Evolutionary conservation across 2,329 filamentous ascomycete genomes (phyloP).

Genomic region (Aspergillus japonicus): DNA sequence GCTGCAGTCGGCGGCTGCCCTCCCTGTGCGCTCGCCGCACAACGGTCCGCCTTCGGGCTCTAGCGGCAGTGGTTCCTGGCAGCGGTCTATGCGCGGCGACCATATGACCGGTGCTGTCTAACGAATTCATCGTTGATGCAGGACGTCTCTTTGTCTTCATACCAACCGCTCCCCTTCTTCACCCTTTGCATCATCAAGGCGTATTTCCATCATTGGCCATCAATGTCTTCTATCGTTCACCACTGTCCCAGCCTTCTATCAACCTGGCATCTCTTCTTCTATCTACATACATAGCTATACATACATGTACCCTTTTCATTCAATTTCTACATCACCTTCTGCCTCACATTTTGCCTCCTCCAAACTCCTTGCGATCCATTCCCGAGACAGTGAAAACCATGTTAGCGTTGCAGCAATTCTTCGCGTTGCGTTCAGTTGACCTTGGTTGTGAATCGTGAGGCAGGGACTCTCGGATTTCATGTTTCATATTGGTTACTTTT

Average conservation of each 20-base stretch:
- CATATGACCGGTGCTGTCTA: constrained; percentile 17
- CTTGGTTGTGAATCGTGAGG: not conserved
- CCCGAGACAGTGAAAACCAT: not conserved
- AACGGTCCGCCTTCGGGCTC: constrained; percentile 61
- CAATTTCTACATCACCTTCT: not conserved
- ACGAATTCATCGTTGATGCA: not conserved
- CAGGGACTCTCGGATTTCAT: not conserved
- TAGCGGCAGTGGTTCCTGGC: constrained; percentile 26
- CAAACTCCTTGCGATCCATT: not conserved
- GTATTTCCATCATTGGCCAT: not conserved
- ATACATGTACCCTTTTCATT: not conserved
- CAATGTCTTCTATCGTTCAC: not conserved
- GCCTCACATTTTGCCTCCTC: not conserved
- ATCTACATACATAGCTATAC: not conserved
- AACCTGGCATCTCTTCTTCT: not conserved
- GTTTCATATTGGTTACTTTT: not conserved
- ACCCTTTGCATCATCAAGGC: not conserved
- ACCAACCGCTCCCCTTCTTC: not conserved
- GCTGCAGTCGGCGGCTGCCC: constrained; percentile 52
- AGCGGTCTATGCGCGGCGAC: constrained; percentile 23
- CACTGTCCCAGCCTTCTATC: not conserved
- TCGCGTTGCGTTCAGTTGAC: not conserved
- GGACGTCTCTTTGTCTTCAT: not conserved
- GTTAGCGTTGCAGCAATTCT: not conserved
- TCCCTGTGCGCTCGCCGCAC: constrained; percentile 63